Base-by-base conservation (phyloP, 495 filamentous ascomycete genomes). In the Lepraria neglecta region DNA sequence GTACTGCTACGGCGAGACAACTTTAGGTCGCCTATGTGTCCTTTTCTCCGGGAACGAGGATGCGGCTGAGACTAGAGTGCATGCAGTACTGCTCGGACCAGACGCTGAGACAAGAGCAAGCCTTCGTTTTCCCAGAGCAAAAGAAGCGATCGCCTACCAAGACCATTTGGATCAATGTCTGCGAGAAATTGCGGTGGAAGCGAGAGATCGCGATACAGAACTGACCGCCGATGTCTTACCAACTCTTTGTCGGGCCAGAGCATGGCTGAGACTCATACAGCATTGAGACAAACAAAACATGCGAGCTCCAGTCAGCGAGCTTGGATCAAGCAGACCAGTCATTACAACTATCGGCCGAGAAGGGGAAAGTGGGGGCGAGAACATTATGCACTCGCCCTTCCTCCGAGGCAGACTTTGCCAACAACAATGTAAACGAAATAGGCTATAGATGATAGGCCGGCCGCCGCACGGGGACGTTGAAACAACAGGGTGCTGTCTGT, bases 171-270 rank as follows among this genome's bases (percentile, higher is more conserved):
- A 50, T 12, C n/a, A 56, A 9, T 59, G 60, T 54, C 28, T 65
- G 2, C 12, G 42, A 12, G 6, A 45, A 6, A 24, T 65, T 27
- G 21, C 59, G 24, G 27, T 56, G 19, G 48, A 57, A 31, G 46
- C 21, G 3, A 17, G 61, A 24, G 64, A 65, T 46, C 64, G 64
- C 1, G 64, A 62, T 43, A 51, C 60, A 15, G 59, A 65, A 40
- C 11, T 65, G 17, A n/a, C 28, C 17, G 12, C 6, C 14, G 59
- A 59, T n/a, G 42, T 65, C 11, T 28, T 65, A 30, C 6, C 35
- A 3, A 19, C 31, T 0, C 55, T 65, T 30, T 65, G 64, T 59
- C 62, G 64, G 38, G 59, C 60, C 40, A 62, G 59, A 30, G 27
- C 59, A 9, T 65, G 59, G 64, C 31, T 62, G 35, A 62, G 46